Percentiles rank a stretch among this genome's conserved stretches.
These are phyloP conservation scores for Verticillium isaacii DNA, from an alignment of 2,329 filamentous ascomycete genomes.

Conservation along the genomic window DNA sequence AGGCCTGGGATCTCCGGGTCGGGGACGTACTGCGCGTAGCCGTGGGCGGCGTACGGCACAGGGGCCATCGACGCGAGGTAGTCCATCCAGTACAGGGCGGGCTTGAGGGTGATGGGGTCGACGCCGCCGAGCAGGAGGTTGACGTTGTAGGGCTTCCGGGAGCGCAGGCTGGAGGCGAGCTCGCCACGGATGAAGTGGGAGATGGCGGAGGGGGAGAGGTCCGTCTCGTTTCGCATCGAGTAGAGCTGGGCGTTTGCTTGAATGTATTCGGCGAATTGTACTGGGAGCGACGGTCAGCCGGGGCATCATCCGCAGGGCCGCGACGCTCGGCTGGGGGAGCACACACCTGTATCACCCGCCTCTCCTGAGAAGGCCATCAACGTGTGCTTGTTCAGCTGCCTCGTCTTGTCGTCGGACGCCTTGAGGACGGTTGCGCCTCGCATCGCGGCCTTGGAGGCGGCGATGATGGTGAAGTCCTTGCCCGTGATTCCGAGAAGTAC, in stretches of 20 bases:
- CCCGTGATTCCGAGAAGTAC: constrained; percentile 96
- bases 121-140: constrained; percentile 93
- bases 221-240: constrained; percentile 94
- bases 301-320: background rate
- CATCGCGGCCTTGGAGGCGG: constrained; percentile 97
- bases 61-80: constrained; percentile 87
- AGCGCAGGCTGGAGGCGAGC: constrained; percentile 84
- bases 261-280: constrained; percentile 99
- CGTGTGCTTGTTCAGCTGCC: constrained; percentile 86
- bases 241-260: constrained; percentile 98
- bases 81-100: constrained; percentile 93
- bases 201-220: constrained; percentile 83
- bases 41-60: constrained; percentile 92
- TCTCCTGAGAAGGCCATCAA: constrained; percentile 95
- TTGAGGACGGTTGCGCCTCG: constrained; percentile 95
- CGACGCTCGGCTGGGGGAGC: background rate
- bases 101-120: constrained; percentile 86
- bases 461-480: constrained; percentile 98
- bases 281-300: constrained; percentile 36
- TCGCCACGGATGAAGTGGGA: constrained; percentile 92
- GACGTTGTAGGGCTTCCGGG: constrained; percentile 91
- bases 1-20: constrained; percentile 10
- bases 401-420: constrained; percentile 92
- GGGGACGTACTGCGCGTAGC: constrained; percentile 82
- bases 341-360: constrained; percentile 84